Conservation (phyloP, 176 grass and related monocot species). For the Calamus simplicifolius region DNA sequence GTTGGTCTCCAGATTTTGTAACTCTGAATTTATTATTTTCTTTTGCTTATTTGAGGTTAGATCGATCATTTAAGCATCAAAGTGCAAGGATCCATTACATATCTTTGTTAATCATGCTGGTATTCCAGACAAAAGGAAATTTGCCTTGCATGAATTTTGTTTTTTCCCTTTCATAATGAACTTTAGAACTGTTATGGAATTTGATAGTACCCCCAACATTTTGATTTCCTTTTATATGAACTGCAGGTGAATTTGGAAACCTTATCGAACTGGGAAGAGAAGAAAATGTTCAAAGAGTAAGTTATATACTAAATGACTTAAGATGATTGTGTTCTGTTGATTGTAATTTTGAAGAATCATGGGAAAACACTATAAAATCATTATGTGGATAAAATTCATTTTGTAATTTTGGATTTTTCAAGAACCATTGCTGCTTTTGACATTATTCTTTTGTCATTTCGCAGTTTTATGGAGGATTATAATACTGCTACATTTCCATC, state of each 20-base stretch:
- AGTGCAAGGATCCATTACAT: too few relatives aligned
- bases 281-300: constrained; percentile 98
- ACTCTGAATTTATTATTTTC: too few relatives aligned
- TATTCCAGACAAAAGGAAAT: too few relatives aligned
- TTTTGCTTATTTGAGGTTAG: too few relatives aligned
- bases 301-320: constrained; percentile 10
- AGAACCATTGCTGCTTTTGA: constrained; percentile 16
- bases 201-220: neutral
- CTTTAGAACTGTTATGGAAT: neutral
- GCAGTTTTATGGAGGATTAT: constrained; percentile 99
- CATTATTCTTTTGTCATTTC: constrained; percentile 13
- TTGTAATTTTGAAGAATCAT: too few relatives aligned
- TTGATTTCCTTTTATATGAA: neutral
- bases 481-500: constrained; percentile 93
- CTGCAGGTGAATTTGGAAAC: constrained; percentile 78
- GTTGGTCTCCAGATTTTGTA: too few relatives aligned
- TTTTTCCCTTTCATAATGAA: neutral
- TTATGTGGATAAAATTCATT: too few relatives aligned
- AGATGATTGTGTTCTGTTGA: too few relatives aligned
- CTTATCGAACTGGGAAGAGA: constrained; percentile 96
- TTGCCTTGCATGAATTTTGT: too few relatives aligned
- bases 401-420: neutral
- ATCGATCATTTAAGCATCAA: too few relatives aligned
- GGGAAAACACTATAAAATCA: too few relatives aligned
- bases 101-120: too few relatives aligned